Evolutionary conservation across 345 rosid species (phyloP).

Genomic region (Nephelium lappaceum): DNA sequence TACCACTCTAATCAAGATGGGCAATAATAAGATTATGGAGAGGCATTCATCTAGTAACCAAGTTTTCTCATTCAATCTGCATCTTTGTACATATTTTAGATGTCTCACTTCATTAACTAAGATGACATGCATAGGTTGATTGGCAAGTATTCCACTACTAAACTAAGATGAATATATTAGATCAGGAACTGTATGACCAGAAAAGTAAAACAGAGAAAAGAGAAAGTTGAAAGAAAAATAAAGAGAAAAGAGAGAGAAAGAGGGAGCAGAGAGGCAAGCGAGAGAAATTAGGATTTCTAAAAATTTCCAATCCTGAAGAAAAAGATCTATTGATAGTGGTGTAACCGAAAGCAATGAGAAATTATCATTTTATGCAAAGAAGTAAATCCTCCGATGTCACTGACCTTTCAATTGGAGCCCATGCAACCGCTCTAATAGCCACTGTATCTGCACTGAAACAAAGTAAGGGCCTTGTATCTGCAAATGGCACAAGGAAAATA

Average conservation of each 20-base stretch:
- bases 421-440: conserved; percentile 82
- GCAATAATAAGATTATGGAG: neutral
- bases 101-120: neutral
- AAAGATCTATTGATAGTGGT: neutral
- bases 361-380: neutral
- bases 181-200: neutral
- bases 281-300: neutral
- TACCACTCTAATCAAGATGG: neutral
- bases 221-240: neutral
- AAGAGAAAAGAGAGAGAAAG: neutral
- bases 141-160: neutral
- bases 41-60: neutral
- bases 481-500: conserved; percentile 27
- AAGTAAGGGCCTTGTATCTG: conserved; percentile 90
- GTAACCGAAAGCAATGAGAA: conserved; percentile 6
- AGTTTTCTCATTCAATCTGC: neutral
- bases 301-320: neutral
- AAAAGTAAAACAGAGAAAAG: neutral
- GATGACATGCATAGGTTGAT: neutral
- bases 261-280: neutral
- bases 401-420: conserved; percentile 88
- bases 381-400: conserved; percentile 20
- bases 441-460: conserved; percentile 82
- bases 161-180: neutral
- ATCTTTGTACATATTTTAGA: neutral